Evolutionary conservation across 805 yeast species (phyloP), one percentile per base, ranked within the genome.

Genomic region (Dipodascus geniculatus): DNA sequence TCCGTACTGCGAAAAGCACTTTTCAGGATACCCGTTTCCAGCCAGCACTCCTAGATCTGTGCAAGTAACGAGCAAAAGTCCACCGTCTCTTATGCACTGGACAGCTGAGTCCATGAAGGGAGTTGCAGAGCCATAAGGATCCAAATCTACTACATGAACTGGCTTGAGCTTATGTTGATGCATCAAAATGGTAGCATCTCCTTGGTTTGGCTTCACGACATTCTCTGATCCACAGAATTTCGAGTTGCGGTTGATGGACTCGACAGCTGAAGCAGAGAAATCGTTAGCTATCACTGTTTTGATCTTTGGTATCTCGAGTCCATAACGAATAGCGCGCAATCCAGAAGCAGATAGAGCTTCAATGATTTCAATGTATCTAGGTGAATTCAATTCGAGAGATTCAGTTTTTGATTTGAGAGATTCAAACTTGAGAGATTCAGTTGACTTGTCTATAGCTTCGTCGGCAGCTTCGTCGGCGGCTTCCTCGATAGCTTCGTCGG

Each of bases 291-390:
- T 75, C 20, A 93, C 80, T 22, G 74, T 74, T 55, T 80, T 75
- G 2, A 85, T 85, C 17, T 78, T 69, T 1, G 96, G 96, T 49
- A 93, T 80, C 67, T 93, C 99, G 58, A 85, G 85, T 20, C 90
- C 96, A 63, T 93, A 93, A 55, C 99, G 74, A 51, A 93, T 83
- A 1, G 98, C 96, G 53, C 99, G 78, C 42, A 93, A 74, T 0
- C 99, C 99, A 1, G 98, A 85, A 0, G 99, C 99, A 48, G 95
- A 84, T 11, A 93, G 73, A 0, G 96, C 98, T 63, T 93, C 99
- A 47, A 91, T 68, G 14, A 93, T 81, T 28, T 80, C 78, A 48
- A 88, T 78, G 59, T 75, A 81, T 9, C 83, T 80, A n/a, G n/a
- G n/a, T n/a, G n/a, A n/a, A n/a, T n/a, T n/a, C n/a, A n/a, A n/a